A percentile compares a stretch with the other conserved stretches of the same genome.
Evolutionary conservation across 495 filamentous ascomycete genomes (phyloP).

Genomic region (Lentithecium fluviatile): DNA sequence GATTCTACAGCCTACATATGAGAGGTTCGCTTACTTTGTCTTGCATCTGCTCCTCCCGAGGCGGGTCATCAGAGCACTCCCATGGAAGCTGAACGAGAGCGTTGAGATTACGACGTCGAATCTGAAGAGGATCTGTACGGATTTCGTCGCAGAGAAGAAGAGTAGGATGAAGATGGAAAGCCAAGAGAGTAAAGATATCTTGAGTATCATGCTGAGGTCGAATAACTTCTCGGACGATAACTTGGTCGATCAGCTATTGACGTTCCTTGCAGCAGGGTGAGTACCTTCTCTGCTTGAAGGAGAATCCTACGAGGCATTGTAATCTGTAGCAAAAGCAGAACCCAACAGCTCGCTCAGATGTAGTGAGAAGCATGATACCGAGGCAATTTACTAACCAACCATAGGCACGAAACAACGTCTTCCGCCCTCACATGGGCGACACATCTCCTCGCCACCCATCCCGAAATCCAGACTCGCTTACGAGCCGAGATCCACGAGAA

Average conservation of each 20-base stretch:
- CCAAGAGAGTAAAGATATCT: conserved; percentile 37
- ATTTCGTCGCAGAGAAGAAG: conserved; percentile 42
- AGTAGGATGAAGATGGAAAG: conserved; percentile 36
- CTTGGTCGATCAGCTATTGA: conserved; percentile 56
- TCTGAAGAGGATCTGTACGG: conserved; percentile 32
- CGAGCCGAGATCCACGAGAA: conserved; percentile 50
- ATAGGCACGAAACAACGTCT: conserved; percentile 56
- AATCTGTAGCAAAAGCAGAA: too few species aligned
- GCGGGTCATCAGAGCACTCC: conserved; percentile 38
- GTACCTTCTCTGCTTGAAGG: too few species aligned
- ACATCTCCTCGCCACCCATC: conserved; percentile 52
- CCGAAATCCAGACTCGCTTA: conserved; percentile 49
- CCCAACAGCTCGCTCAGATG: too few species aligned
- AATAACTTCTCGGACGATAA: conserved; percentile 51
- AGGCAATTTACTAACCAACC: conserved; percentile 6
- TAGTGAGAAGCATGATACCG: too few species aligned
- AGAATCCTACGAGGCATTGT: too few species aligned
- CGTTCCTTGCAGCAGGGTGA: conserved; percentile 53
- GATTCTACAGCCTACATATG: conserved; percentile 52
- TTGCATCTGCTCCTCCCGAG: conserved; percentile 47
- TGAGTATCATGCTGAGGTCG: conserved; percentile 40
- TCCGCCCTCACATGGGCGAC: conserved; percentile 54
- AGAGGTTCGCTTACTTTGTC: conserved; percentile 51
- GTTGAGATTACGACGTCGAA: conserved; percentile 27
- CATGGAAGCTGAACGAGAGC: conserved; percentile 34